Evolutionary conservation across 139 green algal species (phyloP).

Genomic region (Micromonas pusilla): DNA sequence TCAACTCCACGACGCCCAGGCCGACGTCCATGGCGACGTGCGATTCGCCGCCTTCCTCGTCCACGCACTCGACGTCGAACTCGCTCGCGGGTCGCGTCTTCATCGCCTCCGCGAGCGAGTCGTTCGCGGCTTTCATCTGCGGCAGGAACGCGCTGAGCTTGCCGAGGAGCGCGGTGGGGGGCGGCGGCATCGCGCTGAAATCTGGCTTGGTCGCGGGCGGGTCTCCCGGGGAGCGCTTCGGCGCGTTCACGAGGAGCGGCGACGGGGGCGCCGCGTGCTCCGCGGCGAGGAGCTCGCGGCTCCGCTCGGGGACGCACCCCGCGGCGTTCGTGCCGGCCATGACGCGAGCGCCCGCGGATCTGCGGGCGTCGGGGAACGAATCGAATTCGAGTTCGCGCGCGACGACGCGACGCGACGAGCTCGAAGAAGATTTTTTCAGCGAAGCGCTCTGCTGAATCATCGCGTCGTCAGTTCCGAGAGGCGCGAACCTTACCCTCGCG

Average conservation of each 20-base stretch:
- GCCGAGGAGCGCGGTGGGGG: not conserved
- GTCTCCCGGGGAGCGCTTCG: too few species aligned
- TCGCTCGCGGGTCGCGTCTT: not conserved
- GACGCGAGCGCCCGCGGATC: too few species aligned
- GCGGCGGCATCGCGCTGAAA: not conserved
- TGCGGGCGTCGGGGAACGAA: too few species aligned
- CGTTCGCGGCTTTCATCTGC: not conserved
- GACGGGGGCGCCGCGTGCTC: not conserved
- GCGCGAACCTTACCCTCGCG: too few species aligned
- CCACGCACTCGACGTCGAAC: conserved; percentile 1
- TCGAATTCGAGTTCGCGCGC: too few species aligned
- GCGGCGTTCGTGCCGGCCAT: not conserved
- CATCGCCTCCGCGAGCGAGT: not conserved
- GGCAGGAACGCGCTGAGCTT: conserved; percentile 12
- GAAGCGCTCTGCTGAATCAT: too few species aligned
- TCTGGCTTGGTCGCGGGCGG: not conserved
- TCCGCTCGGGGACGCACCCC: too few species aligned
- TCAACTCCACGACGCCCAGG: conserved; percentile 5
- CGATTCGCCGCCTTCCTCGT: not conserved
- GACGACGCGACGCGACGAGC: too few species aligned
- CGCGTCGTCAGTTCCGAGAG: too few species aligned
- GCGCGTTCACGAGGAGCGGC: not conserved
- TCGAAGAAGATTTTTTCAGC: too few species aligned
- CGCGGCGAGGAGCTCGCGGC: not conserved
- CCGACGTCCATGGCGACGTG: not conserved